Conservation (phyloP, 2,329 filamentous ascomycete species). For the Stemphylium lycopersici region DNA sequence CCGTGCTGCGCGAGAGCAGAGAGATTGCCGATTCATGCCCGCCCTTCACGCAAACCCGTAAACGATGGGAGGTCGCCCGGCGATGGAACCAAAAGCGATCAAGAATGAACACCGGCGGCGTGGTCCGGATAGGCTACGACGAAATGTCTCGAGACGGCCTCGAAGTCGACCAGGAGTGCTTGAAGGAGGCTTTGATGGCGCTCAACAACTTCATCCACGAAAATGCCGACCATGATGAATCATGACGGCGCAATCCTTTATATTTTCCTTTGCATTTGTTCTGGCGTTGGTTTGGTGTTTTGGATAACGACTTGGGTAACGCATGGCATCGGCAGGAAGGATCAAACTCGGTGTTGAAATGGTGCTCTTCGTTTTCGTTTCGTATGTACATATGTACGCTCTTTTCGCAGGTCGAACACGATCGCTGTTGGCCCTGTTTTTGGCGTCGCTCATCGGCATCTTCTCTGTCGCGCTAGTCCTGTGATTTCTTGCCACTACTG, state of each 20-base stretch:
- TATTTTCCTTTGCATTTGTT: conserved; percentile 10
- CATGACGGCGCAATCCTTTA: conserved; percentile 20
- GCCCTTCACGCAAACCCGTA: conserved; percentile 38
- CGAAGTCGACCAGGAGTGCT: conserved; percentile 40
- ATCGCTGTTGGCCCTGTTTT: conserved; percentile 11
- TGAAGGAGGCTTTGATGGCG: conserved; percentile 42
- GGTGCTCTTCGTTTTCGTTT: conserved; percentile 12
- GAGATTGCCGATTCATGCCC: conserved; percentile 42
- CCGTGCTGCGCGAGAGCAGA: conserved; percentile 40
- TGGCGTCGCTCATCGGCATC: not conserved
- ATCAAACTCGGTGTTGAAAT: conserved; percentile 12
- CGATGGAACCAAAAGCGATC: conserved; percentile 38
- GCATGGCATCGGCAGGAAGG: conserved; percentile 28
- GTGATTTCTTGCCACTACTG: not conserved
- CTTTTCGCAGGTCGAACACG: conserved; percentile 22
- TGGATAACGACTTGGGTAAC: conserved; percentile 25
- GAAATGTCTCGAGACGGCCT: conserved; percentile 39
- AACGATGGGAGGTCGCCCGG: conserved; percentile 42
- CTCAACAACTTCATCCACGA: conserved; percentile 50
- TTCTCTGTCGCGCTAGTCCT: not conserved
- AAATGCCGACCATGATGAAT: conserved; percentile 35
- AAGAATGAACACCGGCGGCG: conserved; percentile 32
- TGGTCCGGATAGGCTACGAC: conserved; percentile 44
- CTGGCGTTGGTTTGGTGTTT: conserved; percentile 29
- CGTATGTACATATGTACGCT: conserved; percentile 25